Conservation (phyloP, 345 rosid species). For the Brassica juncea region DNA sequence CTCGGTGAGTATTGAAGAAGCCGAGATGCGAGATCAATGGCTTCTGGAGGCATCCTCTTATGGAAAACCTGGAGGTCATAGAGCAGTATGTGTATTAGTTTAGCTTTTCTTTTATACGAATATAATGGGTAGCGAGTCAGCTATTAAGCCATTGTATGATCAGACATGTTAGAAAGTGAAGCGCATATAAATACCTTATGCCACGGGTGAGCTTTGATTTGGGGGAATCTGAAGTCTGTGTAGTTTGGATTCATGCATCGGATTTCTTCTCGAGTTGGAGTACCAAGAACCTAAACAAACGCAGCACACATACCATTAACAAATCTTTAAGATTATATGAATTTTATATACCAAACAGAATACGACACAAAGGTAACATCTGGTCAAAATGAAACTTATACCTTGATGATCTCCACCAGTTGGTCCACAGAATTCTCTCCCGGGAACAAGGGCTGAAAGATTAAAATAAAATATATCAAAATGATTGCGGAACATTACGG, state of each 20-base stretch:
- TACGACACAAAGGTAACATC: not conserved
- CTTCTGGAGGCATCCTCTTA: slow-evolving; percentile 89
- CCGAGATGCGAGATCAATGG: slow-evolving; percentile 81
- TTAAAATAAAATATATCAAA: slow-evolving; percentile 8
- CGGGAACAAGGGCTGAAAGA: slow-evolving; percentile 66
- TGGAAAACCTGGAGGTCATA: slow-evolving; percentile 57
- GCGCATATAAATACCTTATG: slow-evolving; percentile 55
- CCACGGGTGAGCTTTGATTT: slow-evolving; percentile 86
- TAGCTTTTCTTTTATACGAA: not conserved
- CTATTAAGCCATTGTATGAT: slow-evolving; percentile 8
- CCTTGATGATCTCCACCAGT: slow-evolving; percentile 88
- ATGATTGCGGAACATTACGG: not conserved
- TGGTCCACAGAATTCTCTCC: slow-evolving; percentile 89
- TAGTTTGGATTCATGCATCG: slow-evolving; percentile 91
- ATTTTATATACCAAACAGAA: not conserved
- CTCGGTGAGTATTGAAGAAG: slow-evolving; percentile 85
- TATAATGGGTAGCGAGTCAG: not conserved
- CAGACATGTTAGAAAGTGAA: not conserved
- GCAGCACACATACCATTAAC: slow-evolving; percentile 4
- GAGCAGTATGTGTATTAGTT: not conserved
- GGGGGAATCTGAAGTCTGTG: slow-evolving; percentile 77
- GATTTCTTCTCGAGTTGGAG: slow-evolving; percentile 92
- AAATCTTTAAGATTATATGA: not conserved
- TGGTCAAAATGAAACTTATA: not conserved
- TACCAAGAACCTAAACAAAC: slow-evolving; percentile 73